A percentile compares a stretch with the other conserved stretches of the same genome.
These are phyloP conservation scores for Boletus sp. DNA, from an alignment of 768 basidiomycete species.

Conservation along the genomic window DNA sequence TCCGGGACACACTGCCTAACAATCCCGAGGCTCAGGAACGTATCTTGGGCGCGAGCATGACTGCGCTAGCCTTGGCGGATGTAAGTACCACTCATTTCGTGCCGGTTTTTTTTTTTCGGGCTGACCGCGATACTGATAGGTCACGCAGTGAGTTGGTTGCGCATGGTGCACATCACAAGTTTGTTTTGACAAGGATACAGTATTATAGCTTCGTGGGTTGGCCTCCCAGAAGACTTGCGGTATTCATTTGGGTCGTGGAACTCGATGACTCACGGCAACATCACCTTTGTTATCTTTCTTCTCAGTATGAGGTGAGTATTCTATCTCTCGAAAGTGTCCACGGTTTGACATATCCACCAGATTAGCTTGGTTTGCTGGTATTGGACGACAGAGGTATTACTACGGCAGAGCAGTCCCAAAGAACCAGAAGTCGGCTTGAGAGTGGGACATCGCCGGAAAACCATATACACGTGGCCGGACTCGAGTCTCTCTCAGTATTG, in stretches of 20 bases:
- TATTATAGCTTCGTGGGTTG: conserved; percentile 52
- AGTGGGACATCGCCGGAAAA: neutral
- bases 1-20: conserved; percentile 54
- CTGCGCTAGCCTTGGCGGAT: conserved; percentile 66
- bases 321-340: neutral
- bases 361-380: conserved; percentile 52
- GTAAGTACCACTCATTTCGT: conserved; percentile 38
- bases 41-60: conserved; percentile 59
- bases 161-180: neutral
- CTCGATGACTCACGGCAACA: conserved; percentile 72
- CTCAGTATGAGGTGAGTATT: conserved; percentile 49
- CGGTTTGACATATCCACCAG: conserved; percentile 28
- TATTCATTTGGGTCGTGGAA: conserved; percentile 60
- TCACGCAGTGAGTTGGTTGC: conserved; percentile 52
- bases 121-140: conserved; percentile 32
- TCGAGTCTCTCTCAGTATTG: neutral
- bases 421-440: conserved; percentile 15
- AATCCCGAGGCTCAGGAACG: conserved; percentile 64
- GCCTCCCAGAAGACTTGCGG: conserved; percentile 54
- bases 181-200: conserved; percentile 35
- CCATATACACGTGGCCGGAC: neutral
- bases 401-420: conserved; percentile 25
- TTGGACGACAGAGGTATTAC: conserved; percentile 46
- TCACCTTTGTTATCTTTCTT: conserved; percentile 58
- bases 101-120: neutral